A percentile compares a stretch with the other conserved stretches of the same genome.
phyloP scores from a whole-genome alignment of 805 yeast genomes.

The Yamadazyma sp. region DNA sequence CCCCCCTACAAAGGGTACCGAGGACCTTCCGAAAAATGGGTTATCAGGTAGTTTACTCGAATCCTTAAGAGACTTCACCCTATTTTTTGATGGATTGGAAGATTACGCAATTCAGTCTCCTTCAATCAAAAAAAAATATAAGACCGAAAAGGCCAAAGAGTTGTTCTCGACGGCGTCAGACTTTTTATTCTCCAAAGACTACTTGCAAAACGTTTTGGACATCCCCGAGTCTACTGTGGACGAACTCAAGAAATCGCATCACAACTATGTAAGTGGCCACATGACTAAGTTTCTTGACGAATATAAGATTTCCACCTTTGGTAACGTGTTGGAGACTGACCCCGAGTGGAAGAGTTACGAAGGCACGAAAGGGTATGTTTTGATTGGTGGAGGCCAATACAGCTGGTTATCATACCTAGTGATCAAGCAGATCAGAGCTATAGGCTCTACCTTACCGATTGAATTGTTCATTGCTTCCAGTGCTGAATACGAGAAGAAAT shows the following conservation, averaged over 20 bases:
- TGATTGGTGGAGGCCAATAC: conserved; percentile 54
- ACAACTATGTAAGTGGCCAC: conserved; percentile 30
- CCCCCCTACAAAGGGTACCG: too few species aligned
- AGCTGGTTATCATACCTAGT: conserved; percentile 52
- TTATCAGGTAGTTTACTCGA: too few species aligned
- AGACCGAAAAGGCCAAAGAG: conserved; percentile 44
- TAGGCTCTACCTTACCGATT: conserved; percentile 48
- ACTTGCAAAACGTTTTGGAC: conserved; percentile 44
- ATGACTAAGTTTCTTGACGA: conserved; percentile 28
- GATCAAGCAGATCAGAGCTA: conserved; percentile 44
- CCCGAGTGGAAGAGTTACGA: conserved; percentile 41
- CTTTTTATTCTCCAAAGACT: conserved; percentile 46
- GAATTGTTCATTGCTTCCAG: conserved; percentile 49
- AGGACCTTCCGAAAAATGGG: too few species aligned
- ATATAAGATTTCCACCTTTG: conserved; percentile 33
- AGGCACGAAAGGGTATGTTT: conserved; percentile 40
- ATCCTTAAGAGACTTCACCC: conserved; percentile 22
- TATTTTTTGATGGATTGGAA: conserved; percentile 34
- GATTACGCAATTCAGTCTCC: conserved; percentile 36
- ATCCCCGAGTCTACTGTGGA: conserved; percentile 34
- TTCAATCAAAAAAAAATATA: conserved; percentile 44
- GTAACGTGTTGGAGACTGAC: conserved; percentile 29
- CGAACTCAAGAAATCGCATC: conserved; percentile 39
- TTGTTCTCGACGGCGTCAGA: conserved; percentile 39
- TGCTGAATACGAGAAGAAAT: conserved; percentile 45